These are phyloP conservation scores for Umbellularia californica DNA, from an alignment of 164 flowering plant genomes.

Conservation along the genomic window DNA sequence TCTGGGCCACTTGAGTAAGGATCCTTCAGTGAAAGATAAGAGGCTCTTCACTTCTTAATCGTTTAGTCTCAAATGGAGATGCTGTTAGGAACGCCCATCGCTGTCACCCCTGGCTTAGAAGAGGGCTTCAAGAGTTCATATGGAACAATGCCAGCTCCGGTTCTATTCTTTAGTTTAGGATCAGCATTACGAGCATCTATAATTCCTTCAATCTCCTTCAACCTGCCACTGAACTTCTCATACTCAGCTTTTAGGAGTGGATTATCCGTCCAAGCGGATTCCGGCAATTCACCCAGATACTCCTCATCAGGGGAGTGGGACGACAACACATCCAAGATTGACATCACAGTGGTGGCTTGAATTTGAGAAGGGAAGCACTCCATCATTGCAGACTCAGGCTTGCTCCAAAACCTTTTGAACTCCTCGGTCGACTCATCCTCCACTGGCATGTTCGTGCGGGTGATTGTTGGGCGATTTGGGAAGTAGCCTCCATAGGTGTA, in stretches of 20 bases:
- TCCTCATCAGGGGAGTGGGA: conserved; percentile 41
- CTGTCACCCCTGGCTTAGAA: conserved; percentile 30
- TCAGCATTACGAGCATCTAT: conserved; percentile 33
- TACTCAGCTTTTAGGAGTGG: conserved; percentile 22
- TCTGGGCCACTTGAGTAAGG: no score
- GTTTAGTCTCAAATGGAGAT: conserved; percentile 20
- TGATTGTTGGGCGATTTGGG: conserved; percentile 25
- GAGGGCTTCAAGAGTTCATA: conserved; percentile 37
- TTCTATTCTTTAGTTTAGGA: conserved; percentile 24
- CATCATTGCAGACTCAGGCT: conserved; percentile 26
- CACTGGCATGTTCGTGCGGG: conserved; percentile 18
- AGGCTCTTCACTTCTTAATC: no score
- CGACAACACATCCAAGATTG: conserved; percentile 31
- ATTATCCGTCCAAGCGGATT: conserved; percentile 26
- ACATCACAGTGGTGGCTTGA: conserved; percentile 39
- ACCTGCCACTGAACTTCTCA: conserved; percentile 21
- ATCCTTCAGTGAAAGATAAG: no score
- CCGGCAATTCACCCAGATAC: conserved; percentile 28
- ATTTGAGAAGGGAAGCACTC: conserved; percentile 27
- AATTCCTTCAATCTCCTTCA: conserved; percentile 32
- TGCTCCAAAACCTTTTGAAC: conserved; percentile 15
- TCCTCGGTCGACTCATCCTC: conserved; percentile 15
- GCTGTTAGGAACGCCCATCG: conserved; percentile 29
- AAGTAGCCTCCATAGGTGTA: conserved; percentile 27
- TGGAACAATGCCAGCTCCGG: conserved; percentile 39